Evolutionary conservation across 2,329 filamentous ascomycete species (phyloP).

Genomic region (Chaetomium globosum): DNA sequence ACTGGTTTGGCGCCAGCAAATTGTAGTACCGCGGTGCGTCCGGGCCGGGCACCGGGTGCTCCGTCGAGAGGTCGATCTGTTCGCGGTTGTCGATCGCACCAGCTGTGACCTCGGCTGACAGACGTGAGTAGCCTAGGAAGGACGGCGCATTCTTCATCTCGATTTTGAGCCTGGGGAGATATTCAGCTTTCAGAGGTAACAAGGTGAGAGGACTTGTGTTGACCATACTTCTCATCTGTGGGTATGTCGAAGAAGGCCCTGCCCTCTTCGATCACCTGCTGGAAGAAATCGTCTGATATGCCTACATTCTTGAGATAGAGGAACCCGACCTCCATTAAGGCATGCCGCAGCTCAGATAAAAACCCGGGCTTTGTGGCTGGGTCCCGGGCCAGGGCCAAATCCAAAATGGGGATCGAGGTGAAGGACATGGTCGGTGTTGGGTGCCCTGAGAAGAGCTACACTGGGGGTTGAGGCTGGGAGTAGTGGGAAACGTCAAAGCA

Average conservation of each 20-base stretch:
- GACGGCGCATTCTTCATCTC: slow-evolving; percentile 75
- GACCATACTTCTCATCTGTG: slow-evolving; percentile 67
- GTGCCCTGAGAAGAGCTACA: slow-evolving; percentile 2
- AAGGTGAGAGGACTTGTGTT: neutral
- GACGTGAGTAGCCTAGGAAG: slow-evolving; percentile 69
- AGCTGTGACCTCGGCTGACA: slow-evolving; percentile 72
- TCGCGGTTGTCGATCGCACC: slow-evolving; percentile 77
- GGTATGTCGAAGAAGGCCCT: slow-evolving; percentile 77
- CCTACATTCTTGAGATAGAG: slow-evolving; percentile 81
- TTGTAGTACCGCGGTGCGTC: slow-evolving; percentile 72
- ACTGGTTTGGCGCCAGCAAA: slow-evolving; percentile 76
- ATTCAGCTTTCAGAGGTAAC: neutral
- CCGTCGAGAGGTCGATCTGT: slow-evolving; percentile 83
- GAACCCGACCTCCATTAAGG: slow-evolving; percentile 84
- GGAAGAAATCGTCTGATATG: slow-evolving; percentile 66
- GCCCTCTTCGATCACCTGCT: slow-evolving; percentile 67
- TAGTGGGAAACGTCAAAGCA: neutral
- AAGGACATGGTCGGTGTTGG: slow-evolving; percentile 62
- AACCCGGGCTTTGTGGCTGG: slow-evolving; percentile 71
- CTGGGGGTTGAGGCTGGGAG: neutral
- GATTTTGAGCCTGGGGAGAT: slow-evolving; percentile 56
- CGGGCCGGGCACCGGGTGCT: slow-evolving; percentile 66
- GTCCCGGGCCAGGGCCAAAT: slow-evolving; percentile 67
- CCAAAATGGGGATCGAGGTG: slow-evolving; percentile 74
- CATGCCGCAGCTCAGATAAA: slow-evolving; percentile 69